Evolutionary conservation across 345 rosid genomes (phyloP), one percentile per base, ranked within the genome.

Genomic region (Camelina neglecta): DNA sequence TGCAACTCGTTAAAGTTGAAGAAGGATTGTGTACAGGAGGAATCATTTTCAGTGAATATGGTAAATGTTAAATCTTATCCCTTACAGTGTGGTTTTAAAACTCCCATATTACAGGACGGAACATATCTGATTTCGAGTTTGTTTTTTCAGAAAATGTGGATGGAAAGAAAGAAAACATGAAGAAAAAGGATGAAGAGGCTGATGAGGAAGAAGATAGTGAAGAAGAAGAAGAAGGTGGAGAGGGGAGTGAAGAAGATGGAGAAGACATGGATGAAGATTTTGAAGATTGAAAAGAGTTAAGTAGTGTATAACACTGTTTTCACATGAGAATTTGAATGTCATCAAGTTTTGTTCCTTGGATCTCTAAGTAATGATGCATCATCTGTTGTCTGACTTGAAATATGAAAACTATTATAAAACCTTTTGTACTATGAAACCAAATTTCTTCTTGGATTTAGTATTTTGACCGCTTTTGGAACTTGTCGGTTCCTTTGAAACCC

Each of bases 21-120:
- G 97, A 89, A 71, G 99, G 97, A 61, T 82, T 96, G 70, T 90
- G 99, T 79, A 64, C 94, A 5, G 98, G 97, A 62, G 85, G 83
- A 54, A 83, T 89, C 84, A 88, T 93, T 79, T 91, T 89, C 81
- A 86, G 68, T 71, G 90, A 86, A 83, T 79, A 76, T 48, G 88
- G 90, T 88, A 86, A 65, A 8, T 18, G 79, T 62, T 57, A 6
- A 29, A 59, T 58, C 60, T 60, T 65, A 21, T 76, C 26, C 53
- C 15, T 10, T 31, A 48, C 8, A 7, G 20, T 59, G 47, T 66
- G 26, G 36, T 49, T 29, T 53, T 10, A 9, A 20, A 55, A 31
- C 44, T 59, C 16, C 6, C 47, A 42, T 45, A 54, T 21, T 44
- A 23, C 69, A 29, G 41, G 50, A 54, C 1, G 2, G 50, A 29